Evolutionary conservation across 345 rosid genomes (phyloP).

Genomic region (Linum trigynum): DNA sequence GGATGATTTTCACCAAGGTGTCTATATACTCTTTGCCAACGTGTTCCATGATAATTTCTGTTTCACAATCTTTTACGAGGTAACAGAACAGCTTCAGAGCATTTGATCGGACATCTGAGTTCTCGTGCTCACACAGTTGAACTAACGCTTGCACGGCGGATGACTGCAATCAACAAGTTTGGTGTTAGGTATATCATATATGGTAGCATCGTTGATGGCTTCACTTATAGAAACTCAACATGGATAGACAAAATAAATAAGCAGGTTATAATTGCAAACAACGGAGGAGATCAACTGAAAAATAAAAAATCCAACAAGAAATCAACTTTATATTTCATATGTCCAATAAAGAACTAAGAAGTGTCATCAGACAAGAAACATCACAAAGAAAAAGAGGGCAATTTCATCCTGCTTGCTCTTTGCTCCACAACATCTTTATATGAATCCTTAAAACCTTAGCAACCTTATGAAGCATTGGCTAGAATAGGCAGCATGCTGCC

Average conservation of each 20-base stretch:
- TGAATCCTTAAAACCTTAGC: too few relatives aligned
- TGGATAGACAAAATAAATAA: not conserved
- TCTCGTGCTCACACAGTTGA: slow-evolving; percentile 37
- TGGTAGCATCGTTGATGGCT: slow-evolving; percentile 3
- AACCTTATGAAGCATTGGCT: too few relatives aligned
- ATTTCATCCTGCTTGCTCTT: too few relatives aligned
- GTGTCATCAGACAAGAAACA: too few relatives aligned
- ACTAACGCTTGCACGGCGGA: slow-evolving; percentile 46
- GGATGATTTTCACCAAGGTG: slow-evolving; percentile 39
- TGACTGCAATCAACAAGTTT: slow-evolving; percentile 31
- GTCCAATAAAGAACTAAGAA: too few relatives aligned
- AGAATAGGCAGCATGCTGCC: too few relatives aligned
- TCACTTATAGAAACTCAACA: not conserved
- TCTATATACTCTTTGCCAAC: slow-evolving; percentile 33
- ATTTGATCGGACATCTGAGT: slow-evolving; percentile 37
- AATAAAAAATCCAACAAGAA: too few relatives aligned
- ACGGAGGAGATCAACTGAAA: not conserved
- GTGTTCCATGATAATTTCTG: slow-evolving; percentile 40
- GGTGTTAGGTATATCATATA: slow-evolving; percentile 5
- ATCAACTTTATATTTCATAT: too few relatives aligned
- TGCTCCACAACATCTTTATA: too few relatives aligned
- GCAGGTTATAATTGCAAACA: not conserved
- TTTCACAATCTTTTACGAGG: slow-evolving; percentile 40
- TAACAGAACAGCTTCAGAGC: slow-evolving; percentile 53
- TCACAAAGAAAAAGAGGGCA: too few relatives aligned